These are phyloP conservation scores for Colletotrichum tamarilloi DNA, from an alignment of 2,329 filamentous ascomycete genomes.

Conservation along the genomic window DNA sequence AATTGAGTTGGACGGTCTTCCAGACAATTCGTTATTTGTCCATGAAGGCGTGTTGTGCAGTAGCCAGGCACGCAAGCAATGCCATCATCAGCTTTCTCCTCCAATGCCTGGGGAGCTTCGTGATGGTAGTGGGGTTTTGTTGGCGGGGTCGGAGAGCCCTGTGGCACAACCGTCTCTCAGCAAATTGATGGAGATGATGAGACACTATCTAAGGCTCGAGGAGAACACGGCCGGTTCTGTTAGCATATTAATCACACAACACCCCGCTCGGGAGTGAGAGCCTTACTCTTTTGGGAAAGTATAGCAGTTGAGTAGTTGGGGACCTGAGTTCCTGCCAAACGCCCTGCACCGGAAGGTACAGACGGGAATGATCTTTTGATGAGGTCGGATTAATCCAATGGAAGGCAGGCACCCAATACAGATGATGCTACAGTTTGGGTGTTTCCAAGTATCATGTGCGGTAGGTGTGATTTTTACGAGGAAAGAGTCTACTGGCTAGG, in stretches of 20 bases:
- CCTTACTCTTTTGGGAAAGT: constrained; percentile 9
- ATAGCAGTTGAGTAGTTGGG: constrained; percentile 14
- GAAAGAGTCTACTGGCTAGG: not conserved
- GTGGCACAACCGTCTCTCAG: constrained; percentile 18
- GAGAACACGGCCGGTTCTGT: not conserved
- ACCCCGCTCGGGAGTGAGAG: not conserved
- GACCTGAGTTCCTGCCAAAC: too few species aligned
- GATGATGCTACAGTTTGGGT: not conserved
- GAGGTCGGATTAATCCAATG: too few species aligned
- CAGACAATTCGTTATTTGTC: not conserved
- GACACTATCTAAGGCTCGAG: not conserved
- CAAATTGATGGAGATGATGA: not conserved
- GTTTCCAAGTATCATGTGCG: not conserved
- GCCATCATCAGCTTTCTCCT: constrained; percentile 25
- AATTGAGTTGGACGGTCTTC: too few species aligned
- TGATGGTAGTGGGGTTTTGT: constrained; percentile 4
- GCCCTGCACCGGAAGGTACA: not conserved
- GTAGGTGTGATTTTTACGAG: not conserved
- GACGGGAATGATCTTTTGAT: not conserved
- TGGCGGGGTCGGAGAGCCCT: constrained; percentile 13
- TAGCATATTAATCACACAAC: not conserved
- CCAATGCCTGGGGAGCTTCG: constrained; percentile 10
- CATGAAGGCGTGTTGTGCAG: not conserved
- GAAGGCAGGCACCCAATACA: not conserved
- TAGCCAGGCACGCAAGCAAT: not conserved